Evolutionary conservation across 441 rosid species (phyloP), one percentile per base, ranked within the genome.

Genomic region (Capsella rubella): DNA sequence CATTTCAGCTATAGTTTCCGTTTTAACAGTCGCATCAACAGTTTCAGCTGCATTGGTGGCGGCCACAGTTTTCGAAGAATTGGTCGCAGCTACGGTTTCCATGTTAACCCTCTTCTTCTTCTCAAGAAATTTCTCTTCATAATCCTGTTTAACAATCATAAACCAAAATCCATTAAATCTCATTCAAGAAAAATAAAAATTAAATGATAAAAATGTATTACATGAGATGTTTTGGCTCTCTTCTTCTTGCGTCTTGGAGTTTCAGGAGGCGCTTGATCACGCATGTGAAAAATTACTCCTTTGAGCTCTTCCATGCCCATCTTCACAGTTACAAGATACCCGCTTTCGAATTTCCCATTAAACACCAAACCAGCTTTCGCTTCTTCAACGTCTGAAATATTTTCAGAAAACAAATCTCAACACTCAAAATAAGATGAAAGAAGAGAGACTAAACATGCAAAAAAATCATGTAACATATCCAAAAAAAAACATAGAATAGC

Each of bases 291-390:
- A 42, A 91, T 78, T 65, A 93, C 87, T 25, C 97, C 96, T 78
- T 85, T 84, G 37, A 91, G 82, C 84, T 73, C 82, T 83, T 89
- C 84, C 0, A 92, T 63, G 25, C 97, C 98, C 29, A 87, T 54
- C 31, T 84, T 81, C 50, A 90, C 87, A 11, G 90, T 91, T 56
- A 93, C 89, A 43, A 91, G 86, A 74, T 90, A 91, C 14, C 93
- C 95, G 32, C 82, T 65, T 21, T 88, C 87, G 57, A 87, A 87
- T 65, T 90, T 87, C 56, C 90, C 8, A 27, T 13, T 25, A 32
- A 93, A 89, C 1, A 80, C 78, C 60, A 78, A 56, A 52, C 83
- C 84, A 42, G 82, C 74, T 45, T 83, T 42, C 15, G 80, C 49
- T 28, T 64, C 67, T 55, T 67, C 35, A 40, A 64, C 55, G 54